Evolutionary conservation across 2,329 filamentous ascomycete species (phyloP).

Genomic region (Cyanodermella asteris): DNA sequence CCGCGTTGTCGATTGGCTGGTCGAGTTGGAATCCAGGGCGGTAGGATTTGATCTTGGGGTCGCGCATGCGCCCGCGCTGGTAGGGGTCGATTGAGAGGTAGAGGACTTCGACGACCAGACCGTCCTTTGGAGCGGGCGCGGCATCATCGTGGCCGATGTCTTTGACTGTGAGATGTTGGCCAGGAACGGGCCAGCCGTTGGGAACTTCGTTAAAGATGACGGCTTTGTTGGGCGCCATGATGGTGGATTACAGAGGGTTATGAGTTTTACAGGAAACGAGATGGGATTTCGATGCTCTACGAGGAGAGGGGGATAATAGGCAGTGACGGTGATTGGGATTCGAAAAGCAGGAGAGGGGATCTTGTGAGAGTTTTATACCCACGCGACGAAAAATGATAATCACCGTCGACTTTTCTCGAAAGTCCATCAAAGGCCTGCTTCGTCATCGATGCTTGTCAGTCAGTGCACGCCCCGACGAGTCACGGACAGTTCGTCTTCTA

Average conservation of each 20-base stretch:
- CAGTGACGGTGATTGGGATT: too few relatives aligned
- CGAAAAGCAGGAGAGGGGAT: too few relatives aligned
- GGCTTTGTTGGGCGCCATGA: constrained; percentile 9
- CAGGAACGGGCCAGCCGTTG: constrained; percentile 7
- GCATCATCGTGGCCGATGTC: constrained; percentile 6
- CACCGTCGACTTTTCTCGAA: too few relatives aligned
- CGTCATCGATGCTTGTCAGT: too few relatives aligned
- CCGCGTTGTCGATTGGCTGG: constrained; percentile 41
- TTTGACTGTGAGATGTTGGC: constrained; percentile 7
- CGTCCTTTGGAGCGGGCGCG: constrained; percentile 28
- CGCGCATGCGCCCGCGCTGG: constrained; percentile 59
- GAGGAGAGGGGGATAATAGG: too few relatives aligned
- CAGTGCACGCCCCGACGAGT: too few relatives aligned
- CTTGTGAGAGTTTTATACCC: too few relatives aligned
- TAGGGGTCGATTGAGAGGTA: constrained; percentile 70
- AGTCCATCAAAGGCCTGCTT: too few relatives aligned
- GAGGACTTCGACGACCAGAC: constrained; percentile 46
- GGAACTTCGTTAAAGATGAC: constrained; percentile 8
- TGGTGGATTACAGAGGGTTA: background rate
- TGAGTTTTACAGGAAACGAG: background rate
- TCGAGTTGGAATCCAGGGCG: constrained; percentile 37
- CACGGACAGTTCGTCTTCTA: too few relatives aligned
- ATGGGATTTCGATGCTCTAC: too few relatives aligned
- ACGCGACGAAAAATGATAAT: too few relatives aligned
- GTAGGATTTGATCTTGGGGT: constrained; percentile 43